Evolutionary conservation across 805 yeast genomes (phyloP).

Genomic region (Candida sonorensis): DNA sequence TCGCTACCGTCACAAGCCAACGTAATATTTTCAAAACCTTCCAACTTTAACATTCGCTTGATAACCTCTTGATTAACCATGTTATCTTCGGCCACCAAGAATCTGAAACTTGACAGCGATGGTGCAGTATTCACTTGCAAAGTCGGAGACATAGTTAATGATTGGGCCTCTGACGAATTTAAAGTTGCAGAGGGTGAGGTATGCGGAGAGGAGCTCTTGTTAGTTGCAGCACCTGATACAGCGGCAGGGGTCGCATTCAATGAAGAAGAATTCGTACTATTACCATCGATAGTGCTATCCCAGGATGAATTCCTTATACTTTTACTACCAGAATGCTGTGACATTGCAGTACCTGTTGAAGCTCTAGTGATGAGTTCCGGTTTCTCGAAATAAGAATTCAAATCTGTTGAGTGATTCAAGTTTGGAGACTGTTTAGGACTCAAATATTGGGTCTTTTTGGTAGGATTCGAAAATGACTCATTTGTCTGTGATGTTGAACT

Average conservation of each 20-base stretch:
- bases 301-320: conserved; percentile 13
- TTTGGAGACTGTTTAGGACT: neutral
- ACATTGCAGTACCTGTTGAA: conserved; percentile 47
- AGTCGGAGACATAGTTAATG: too few species aligned
- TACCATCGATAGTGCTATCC: conserved; percentile 10
- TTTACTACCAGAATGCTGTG: conserved; percentile 14
- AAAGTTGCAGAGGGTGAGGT: too few species aligned
- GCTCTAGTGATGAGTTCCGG: conserved; percentile 39
- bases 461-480: too few species aligned
- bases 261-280: too few species aligned
- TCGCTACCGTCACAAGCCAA: conserved; percentile 90
- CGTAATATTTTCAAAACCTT: conserved; percentile 65
- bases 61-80: conserved; percentile 92
- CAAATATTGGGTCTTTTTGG: too few species aligned
- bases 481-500: too few species aligned
- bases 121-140: too few species aligned
- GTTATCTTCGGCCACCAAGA: conserved; percentile 92
- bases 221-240: too few species aligned
- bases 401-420: conserved; percentile 5
- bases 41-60: conserved; percentile 77
- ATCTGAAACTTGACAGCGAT: conserved; percentile 28
- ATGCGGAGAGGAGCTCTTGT: too few species aligned
- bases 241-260: too few species aligned
- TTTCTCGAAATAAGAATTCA: conserved; percentile 29
- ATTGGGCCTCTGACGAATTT: too few species aligned